Percentiles rank a stretch among this genome's conserved stretches.
phyloP scores from a whole-genome alignment of 2,329 filamentous ascomycete genomes.

The Hymenoscyphus infarciens region DNA sequence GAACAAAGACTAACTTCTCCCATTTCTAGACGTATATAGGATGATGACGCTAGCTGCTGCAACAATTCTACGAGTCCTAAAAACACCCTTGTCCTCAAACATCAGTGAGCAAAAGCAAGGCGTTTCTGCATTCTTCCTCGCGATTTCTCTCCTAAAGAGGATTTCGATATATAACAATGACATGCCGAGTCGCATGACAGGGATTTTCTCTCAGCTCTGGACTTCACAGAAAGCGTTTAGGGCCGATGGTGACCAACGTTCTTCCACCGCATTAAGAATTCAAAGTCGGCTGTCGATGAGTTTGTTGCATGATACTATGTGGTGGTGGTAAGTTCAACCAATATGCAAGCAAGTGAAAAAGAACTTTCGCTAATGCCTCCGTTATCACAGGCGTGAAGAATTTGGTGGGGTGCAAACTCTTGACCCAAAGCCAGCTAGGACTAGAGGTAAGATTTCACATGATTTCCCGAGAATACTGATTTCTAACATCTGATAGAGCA shows the following conservation, averaged over 20 bases:
- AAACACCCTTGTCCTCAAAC: constrained; percentile 12
- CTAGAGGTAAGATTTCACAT: not conserved
- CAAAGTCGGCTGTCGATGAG: constrained; percentile 18
- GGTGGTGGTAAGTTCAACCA: constrained; percentile 11
- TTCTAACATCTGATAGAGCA: constrained; percentile 5
- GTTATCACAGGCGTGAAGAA: constrained; percentile 12
- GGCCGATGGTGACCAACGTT: not conserved
- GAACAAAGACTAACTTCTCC: not conserved
- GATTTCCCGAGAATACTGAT: not conserved
- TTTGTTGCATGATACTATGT: constrained; percentile 18
- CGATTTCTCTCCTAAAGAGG: constrained; percentile 13
- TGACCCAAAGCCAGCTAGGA: constrained; percentile 9
- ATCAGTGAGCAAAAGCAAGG: constrained; percentile 12
- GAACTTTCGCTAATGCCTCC: not conserved
- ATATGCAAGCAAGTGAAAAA: not conserved
- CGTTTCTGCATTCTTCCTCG: constrained; percentile 12
- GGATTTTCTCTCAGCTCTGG: constrained; percentile 18
- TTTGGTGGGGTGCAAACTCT: constrained; percentile 13
- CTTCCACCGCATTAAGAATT: constrained; percentile 12
- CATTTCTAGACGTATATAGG: constrained; percentile 8
- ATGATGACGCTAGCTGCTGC: constrained; percentile 17
- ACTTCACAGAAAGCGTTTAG: constrained; percentile 12
- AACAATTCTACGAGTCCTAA: constrained; percentile 13
- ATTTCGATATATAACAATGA: constrained; percentile 17
- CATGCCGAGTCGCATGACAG: constrained; percentile 16